Evolutionary conservation across 371 early-diverging fungal genomes (phyloP), one percentile per base, ranked within the genome.

Genomic region (Rhizopus sp.): DNA sequence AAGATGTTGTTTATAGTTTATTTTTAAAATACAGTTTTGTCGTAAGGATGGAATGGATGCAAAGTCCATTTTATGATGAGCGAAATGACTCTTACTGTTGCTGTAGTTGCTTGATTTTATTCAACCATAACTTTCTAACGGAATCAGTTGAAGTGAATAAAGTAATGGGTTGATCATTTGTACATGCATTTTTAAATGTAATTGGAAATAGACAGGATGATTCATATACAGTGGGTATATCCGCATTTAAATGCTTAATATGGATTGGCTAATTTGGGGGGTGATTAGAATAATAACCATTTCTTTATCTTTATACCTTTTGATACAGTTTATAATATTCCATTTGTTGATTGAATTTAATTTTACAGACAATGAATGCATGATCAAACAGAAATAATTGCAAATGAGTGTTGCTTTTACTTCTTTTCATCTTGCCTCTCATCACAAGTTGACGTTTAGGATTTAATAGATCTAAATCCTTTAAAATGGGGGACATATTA

Each of bases 301-400:
- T 34, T 35, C 5, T 31, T 34, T n/a, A 29, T n/a, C 13, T 23
- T 17, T 34, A 32, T 66, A 75, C 76, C 70, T 77, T 73, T 41
- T 68, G 53, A 52, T 72, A 73, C 9, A 71, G 54, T 54, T 68
- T 75, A 46, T 75, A 78, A 35, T 66, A 68, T 35, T 78, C 79
- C 7, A 71, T 35, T 39, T 65, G 68, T 34, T 73, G 60, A 17
- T 67, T 55, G 31, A 66, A 48, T 38, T 75, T 71, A 53, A 84
- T 82, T 63, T 90, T 91, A 50, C 93, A 85, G 72, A 95, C 73
- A 8, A 97, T 73, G 12, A 97, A 74, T 41, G 84, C 80, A 70
- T 97, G 93, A 63, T 97, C 97, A 54, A 97, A 91, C 48, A 95
- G 67, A 62, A 93, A 91, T 15, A 94, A 82, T 49, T 80, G 81